Evolutionary conservation across 116 monocot species (phyloP).

Genomic region (Trichopus zeylanicus): DNA sequence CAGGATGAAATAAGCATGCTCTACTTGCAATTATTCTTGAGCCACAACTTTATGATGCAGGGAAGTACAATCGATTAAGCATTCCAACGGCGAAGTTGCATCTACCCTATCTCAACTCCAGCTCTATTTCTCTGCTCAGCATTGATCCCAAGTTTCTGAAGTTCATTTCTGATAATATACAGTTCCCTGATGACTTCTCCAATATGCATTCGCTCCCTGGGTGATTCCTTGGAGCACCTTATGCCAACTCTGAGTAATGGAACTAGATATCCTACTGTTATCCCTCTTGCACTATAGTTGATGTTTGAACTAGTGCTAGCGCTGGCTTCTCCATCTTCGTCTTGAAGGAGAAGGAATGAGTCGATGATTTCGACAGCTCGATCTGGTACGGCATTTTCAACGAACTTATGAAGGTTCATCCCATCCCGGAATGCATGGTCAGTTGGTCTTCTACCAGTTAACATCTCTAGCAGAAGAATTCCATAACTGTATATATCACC

Average conservation of each 20-base stretch:
- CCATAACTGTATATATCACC: constrained; percentile 6
- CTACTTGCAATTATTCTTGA: no score
- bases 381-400: not conserved
- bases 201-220: constrained; percentile 1
- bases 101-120: no score
- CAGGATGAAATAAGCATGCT: no score
- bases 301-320: not conserved
- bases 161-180: no score
- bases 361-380: not conserved
- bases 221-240: constrained; percentile 3
- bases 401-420: not conserved
- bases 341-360: not conserved
- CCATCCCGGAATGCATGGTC: constrained; percentile 3
- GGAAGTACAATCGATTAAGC: no score
- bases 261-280: not conserved
- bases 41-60: no score
- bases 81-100: no score
- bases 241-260: constrained; percentile 6
- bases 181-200: no score
- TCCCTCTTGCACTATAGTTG: no score
- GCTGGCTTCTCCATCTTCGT: not conserved
- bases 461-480: constrained; percentile 5
- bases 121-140: no score
- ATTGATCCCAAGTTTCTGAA: no score
- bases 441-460: constrained; percentile 3